These are phyloP conservation scores for Artemisia tridentata DNA, from an alignment of 129 eudicot species.

Conservation along the genomic window DNA sequence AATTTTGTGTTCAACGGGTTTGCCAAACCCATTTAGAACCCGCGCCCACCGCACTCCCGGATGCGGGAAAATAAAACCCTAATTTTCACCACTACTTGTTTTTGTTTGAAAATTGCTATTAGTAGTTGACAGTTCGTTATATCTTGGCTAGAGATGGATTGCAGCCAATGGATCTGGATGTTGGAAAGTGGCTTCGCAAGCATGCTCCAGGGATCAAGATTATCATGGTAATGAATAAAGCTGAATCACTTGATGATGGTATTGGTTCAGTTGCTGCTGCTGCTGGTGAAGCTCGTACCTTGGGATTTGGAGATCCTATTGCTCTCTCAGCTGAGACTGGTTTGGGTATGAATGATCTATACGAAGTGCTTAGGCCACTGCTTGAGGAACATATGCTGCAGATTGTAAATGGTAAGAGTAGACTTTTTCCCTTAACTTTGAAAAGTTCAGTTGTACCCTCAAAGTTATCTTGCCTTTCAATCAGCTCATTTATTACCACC, in stretches of 20 bases:
- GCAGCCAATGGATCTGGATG: constrained; percentile 96
- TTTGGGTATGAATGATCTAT: constrained; percentile 76
- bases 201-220: constrained; percentile 76
- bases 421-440: background rate
- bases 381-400: constrained; percentile 73
- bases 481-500: background rate
- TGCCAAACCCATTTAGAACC: no score
- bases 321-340: constrained; percentile 97
- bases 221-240: constrained; percentile 81
- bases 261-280: constrained; percentile 71
- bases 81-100: background rate
- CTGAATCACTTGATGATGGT: constrained; percentile 78
- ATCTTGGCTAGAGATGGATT: constrained; percentile 68
- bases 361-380: constrained; percentile 65
- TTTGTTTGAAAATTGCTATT: background rate
- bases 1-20: background rate
- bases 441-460: background rate
- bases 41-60: no score
- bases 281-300: constrained; percentile 73
- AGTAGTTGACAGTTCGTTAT: background rate
- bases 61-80: no score
- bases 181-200: constrained; percentile 91
- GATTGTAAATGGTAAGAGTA: constrained; percentile 41
- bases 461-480: background rate
- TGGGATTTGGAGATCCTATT: constrained; percentile 96